Evolutionary conservation across 768 basidiomycete genomes (phyloP).

Genomic region (Harrya chromipes): DNA sequence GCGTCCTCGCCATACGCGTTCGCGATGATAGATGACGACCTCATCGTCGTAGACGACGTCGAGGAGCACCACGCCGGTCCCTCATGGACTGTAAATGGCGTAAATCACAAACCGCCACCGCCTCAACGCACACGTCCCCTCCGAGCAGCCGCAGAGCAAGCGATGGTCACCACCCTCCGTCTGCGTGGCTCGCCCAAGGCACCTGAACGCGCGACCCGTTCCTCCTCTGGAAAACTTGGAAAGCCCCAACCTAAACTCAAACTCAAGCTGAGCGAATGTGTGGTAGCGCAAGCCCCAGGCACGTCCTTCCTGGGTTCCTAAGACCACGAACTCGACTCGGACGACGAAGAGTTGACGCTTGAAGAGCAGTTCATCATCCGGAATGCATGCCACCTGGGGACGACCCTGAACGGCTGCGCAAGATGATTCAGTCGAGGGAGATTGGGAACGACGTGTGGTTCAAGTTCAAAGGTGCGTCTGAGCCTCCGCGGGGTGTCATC

Average conservation of each 20-base stretch:
- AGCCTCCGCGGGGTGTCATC: background rate
- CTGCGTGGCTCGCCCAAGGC: slow-evolving; percentile 29
- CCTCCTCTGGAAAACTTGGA: slow-evolving; percentile 46
- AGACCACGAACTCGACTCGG: slow-evolving; percentile 92
- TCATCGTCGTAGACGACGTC: slow-evolving; percentile 60
- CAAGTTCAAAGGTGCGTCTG: slow-evolving; percentile 84
- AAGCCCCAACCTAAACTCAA: slow-evolving; percentile 73
- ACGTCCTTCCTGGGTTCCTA: slow-evolving; percentile 89
- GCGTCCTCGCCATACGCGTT: slow-evolving; percentile 1
- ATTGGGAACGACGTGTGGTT: slow-evolving; percentile 88
- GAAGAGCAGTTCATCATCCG: slow-evolving; percentile 96
- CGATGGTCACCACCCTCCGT: slow-evolving; percentile 36
- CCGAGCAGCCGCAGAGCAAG: slow-evolving; percentile 32
- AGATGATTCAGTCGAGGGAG: slow-evolving; percentile 79
- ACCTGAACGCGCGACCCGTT: slow-evolving; percentile 55
- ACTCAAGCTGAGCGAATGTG: slow-evolving; percentile 82
- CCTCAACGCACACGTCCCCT: slow-evolving; percentile 31
- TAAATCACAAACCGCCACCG: slow-evolving; percentile 13
- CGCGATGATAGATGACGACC: slow-evolving; percentile 52
- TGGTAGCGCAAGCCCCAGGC: slow-evolving; percentile 75
- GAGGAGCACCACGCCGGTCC: slow-evolving; percentile 41
- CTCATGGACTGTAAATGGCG: slow-evolving; percentile 32
- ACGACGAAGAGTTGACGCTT: slow-evolving; percentile 91
- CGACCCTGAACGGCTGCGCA: slow-evolving; percentile 73
- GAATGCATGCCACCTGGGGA: slow-evolving; percentile 84